Conservation (phyloP, 257 asterid genomes). For the Phtheirospermum japonicum region DNA sequence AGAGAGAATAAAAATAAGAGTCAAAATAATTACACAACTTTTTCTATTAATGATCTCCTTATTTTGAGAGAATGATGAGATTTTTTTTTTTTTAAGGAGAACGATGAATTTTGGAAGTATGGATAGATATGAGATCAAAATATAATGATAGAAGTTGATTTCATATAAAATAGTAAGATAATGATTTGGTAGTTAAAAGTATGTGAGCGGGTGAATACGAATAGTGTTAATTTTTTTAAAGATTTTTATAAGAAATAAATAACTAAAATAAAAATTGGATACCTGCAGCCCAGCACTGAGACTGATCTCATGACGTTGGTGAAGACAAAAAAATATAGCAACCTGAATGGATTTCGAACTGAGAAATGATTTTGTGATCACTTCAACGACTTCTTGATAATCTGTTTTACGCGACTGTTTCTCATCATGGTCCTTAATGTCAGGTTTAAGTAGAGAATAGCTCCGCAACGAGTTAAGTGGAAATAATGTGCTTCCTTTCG, state of each 20-base stretch:
- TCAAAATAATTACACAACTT: too few relatives aligned
- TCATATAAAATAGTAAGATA: too few relatives aligned
- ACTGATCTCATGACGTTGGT: constrained; percentile 77
- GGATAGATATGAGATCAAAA: too few relatives aligned
- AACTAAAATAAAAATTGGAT: constrained; percentile 28
- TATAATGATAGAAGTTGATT: too few relatives aligned
- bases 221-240: too few relatives aligned
- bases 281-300: constrained; percentile 79
- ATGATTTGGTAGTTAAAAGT: too few relatives aligned
- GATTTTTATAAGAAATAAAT: constrained; percentile 29
- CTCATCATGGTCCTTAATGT: constrained; percentile 51
- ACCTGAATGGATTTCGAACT: constrained; percentile 88
- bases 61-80: too few relatives aligned
- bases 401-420: constrained; percentile 39
- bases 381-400: constrained; percentile 53
- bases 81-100: too few relatives aligned
- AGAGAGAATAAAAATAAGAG: constrained; percentile 1
- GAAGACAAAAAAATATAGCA: constrained; percentile 83
- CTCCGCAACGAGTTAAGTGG: constrained; percentile 62
- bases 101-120: too few relatives aligned
- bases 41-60: too few relatives aligned
- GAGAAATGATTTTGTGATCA: constrained; percentile 68
- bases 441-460: constrained; percentile 50
- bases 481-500: constrained; percentile 45
- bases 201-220: too few relatives aligned